Percentiles rank a stretch among this genome's conserved stretches.
phyloP scores from a whole-genome alignment of 1,284 basidiomycete species.

The Irpex sp. region DNA sequence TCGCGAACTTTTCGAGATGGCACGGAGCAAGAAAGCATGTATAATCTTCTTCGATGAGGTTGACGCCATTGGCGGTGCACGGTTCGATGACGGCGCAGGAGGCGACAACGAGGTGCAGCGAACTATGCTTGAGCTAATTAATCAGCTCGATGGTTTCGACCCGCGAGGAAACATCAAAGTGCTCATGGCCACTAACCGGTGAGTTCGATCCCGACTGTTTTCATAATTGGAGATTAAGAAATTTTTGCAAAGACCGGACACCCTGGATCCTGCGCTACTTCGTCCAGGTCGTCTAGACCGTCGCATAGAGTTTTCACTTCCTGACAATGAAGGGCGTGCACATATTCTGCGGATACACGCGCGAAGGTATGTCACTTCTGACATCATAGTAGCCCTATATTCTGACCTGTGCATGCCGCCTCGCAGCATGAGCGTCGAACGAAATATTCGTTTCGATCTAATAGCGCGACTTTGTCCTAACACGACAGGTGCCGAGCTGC shows the following conservation, averaged over 20 bases:
- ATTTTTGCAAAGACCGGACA: constrained; percentile 70
- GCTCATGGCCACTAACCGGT: constrained; percentile 98
- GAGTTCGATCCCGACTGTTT: constrained; percentile 18
- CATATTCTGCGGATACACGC: constrained; percentile 98
- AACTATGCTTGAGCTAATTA: constrained; percentile 84
- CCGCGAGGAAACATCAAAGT: constrained; percentile 99
- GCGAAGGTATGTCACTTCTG: constrained; percentile 59
- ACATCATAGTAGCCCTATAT: constrained; percentile 1
- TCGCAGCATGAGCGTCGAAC: constrained; percentile 92
- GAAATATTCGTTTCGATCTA: constrained; percentile 96
- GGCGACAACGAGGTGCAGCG: constrained; percentile 99
- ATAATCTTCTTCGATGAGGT: constrained; percentile 99
- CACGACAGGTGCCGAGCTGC: constrained; percentile 95
- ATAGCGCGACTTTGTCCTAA: constrained; percentile 97
- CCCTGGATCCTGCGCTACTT: constrained; percentile 94
- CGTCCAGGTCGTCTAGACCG: constrained; percentile 96
- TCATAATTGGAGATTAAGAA: background rate
- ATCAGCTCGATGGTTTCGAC: constrained; percentile 98
- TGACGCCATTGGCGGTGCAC: constrained; percentile 97
- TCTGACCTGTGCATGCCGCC: constrained; percentile 6
- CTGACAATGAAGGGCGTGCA: constrained; percentile 94
- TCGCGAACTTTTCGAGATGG: constrained; percentile 98
- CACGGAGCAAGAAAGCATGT: constrained; percentile 97
- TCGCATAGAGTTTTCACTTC: constrained; percentile 93
- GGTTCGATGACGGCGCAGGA: constrained; percentile 98